These are phyloP conservation scores for Phytopythium chamaehyphon DNA, from an alignment of 352 stramenopile species.

Conservation along the genomic window DNA sequence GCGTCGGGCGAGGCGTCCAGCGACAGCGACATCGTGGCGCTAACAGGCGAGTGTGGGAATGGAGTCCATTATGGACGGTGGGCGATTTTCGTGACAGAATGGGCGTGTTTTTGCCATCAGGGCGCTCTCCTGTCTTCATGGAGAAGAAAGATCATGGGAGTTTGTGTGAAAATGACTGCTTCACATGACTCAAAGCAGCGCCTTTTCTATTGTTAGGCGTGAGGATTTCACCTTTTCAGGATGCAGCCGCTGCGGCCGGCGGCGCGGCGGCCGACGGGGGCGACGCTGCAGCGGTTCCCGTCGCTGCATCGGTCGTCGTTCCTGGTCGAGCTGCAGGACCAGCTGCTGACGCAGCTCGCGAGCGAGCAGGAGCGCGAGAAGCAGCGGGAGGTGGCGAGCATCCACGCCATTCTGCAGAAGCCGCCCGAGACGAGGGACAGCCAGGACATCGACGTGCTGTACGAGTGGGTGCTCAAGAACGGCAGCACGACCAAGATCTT, in stretches of 20 bases:
- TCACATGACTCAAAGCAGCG: too few species aligned
- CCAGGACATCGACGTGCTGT: constrained; percentile 67
- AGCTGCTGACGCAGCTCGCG: constrained; percentile 40
- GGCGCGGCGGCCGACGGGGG: constrained; percentile 3
- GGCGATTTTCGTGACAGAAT: too few species aligned
- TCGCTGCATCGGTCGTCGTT: constrained; percentile 37
- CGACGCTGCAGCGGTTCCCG: constrained; percentile 26
- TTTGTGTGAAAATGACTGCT: too few species aligned
- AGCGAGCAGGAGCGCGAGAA: constrained; percentile 39
- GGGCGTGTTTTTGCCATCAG: too few species aligned
- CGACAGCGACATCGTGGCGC: constrained; percentile 81
- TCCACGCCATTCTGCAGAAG: constrained; percentile 53
- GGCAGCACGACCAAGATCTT: constrained; percentile 83
- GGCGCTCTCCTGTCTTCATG: too few species aligned
- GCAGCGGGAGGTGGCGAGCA: constrained; percentile 37
- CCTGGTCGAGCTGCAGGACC: constrained; percentile 53
- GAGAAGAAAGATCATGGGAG: too few species aligned
- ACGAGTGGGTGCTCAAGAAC: constrained; percentile 78
- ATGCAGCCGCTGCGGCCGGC: constrained; percentile 1
- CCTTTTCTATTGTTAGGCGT: too few species aligned
- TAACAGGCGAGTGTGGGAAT: too few species aligned
- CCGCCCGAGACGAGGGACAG: constrained; percentile 37
- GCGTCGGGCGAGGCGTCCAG: constrained; percentile 72
- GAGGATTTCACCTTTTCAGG: neutral
- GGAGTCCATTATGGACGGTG: too few species aligned